Base-by-base conservation (phyloP, 345 rosid genomes). In the Clausena lansium region DNA sequence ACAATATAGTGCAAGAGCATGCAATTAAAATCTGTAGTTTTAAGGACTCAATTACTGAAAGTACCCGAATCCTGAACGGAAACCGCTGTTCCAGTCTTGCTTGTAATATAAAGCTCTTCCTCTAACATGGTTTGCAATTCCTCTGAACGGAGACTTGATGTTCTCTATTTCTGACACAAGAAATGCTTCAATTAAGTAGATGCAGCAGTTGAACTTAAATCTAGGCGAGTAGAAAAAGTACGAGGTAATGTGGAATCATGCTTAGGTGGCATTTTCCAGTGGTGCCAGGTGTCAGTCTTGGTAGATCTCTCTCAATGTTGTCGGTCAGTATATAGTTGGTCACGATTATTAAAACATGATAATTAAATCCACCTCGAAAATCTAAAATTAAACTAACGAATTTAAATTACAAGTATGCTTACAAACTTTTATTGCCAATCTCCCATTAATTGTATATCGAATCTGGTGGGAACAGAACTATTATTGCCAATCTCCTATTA, bases 101-200 rank as follows among this genome's bases (percentile, higher is more conserved):
- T 86, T 88, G 79, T 91, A 93, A 70, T 89, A 90, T 57, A 77
- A 76, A 77, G 80, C 58, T 85, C 98, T 86, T 82, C 89, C 91
- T 79, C 73, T 81, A 17, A 93, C 68, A 83, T 93, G 94, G 17
- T 59, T 76, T 22, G 73, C 28, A 14, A 93, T 79, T 2, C 98
- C 98, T 67, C 78, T 76, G 62, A 87, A 86, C 10, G 87, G 91
- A 38, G 82, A 74, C 76, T 61, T 89, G 6, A 84, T 68, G 77
- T 25, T 78, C 78, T 76, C 87, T 87, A 88, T 86, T 77, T 84
- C 87, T 83, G 32, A 32, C 32, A 13, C 64, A 74, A 35, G 68
- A 67, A 58, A 9, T 0, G 28, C 20, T 20, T 2, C 0, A 22
- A 33, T 70, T 41, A 41, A 2, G 47, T 54, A 55, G 20, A 71